Evolutionary conservation across 2,329 filamentous ascomycete species (phyloP).

Genomic region (Aureobasidium sp.): DNA sequence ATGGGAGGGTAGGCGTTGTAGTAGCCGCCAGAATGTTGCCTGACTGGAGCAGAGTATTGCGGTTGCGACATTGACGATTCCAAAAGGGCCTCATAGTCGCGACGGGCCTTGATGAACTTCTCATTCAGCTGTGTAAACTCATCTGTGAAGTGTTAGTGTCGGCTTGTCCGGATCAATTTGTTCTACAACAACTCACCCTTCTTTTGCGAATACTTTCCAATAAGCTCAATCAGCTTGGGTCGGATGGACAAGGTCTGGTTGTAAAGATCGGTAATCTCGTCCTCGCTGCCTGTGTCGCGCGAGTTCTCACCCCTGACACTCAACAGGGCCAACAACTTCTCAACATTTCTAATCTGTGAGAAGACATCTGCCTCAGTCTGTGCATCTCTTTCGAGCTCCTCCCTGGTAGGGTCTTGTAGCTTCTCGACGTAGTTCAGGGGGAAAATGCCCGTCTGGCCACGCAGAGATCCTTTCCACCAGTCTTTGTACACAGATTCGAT

Average conservation of each 20-base stretch:
- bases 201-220: constrained; percentile 98
- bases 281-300: constrained; percentile 63
- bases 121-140: constrained; percentile 98
- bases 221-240: constrained; percentile 94
- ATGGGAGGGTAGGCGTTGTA: constrained; percentile 44
- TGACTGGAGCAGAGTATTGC: constrained; percentile 12
- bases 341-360: constrained; percentile 67
- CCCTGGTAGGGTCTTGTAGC: constrained; percentile 83
- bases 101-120: constrained; percentile 97
- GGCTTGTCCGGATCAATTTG: constrained; percentile 11
- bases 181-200: constrained; percentile 57
- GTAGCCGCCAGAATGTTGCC: constrained; percentile 11
- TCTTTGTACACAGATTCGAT: constrained; percentile 98
- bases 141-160: constrained; percentile 47
- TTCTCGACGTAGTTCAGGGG: constrained; percentile 99
- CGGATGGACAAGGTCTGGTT: constrained; percentile 90
- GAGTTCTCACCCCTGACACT: constrained; percentile 71
- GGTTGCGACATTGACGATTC: constrained; percentile 96
- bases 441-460: constrained; percentile 95
- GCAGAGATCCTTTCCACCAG: constrained; percentile 96
- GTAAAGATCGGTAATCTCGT: constrained; percentile 87
- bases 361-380: constrained; percentile 86
- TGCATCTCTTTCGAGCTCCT: constrained; percentile 89
- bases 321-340: constrained; percentile 76
- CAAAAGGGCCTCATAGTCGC: constrained; percentile 92